phyloP scores from a whole-genome alignment of 1,139 yeast genomes.

The Ogataea hybrid region DNA sequence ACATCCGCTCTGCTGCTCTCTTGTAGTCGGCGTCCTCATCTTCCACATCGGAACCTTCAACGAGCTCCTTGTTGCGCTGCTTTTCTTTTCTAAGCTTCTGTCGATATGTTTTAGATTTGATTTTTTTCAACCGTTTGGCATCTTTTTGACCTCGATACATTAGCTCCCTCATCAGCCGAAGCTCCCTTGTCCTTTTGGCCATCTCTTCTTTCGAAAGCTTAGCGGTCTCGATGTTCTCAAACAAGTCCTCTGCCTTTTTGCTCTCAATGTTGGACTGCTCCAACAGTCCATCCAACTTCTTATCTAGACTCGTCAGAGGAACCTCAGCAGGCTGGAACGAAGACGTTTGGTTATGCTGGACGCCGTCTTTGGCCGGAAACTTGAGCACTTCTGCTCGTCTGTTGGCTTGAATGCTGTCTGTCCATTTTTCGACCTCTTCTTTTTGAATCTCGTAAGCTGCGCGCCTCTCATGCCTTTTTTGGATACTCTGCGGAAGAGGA shows the following conservation, averaged over 20 bases:
- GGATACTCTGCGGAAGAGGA: too few species aligned
- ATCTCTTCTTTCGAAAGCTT: conserved; percentile 80
- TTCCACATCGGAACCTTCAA: conserved; percentile 57
- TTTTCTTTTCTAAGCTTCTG: conserved; percentile 85
- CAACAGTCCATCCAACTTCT: conserved; percentile 59
- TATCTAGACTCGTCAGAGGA: conserved; percentile 64
- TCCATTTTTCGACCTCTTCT: too few species aligned
- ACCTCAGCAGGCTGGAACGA: conserved; percentile 50
- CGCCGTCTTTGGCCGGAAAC: conserved; percentile 63
- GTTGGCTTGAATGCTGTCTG: too few species aligned
- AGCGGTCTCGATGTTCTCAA: conserved; percentile 85
- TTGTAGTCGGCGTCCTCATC: conserved; percentile 58
- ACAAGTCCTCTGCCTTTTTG: conserved; percentile 64
- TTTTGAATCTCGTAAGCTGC: too few species aligned
- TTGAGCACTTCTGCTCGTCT: conserved; percentile 82
- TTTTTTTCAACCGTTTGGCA: conserved; percentile 88
- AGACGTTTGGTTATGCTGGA: conserved; percentile 47
- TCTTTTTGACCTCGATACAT: conserved; percentile 94
- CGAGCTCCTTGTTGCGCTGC: conserved; percentile 62
- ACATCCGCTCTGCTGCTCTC: conserved; percentile 91
- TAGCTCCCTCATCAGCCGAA: conserved; percentile 88
- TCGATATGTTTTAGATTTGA: conserved; percentile 87
- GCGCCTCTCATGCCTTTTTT: too few species aligned
- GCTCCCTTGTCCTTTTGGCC: conserved; percentile 72
- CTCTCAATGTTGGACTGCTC: conserved; percentile 73